phyloP scores from a whole-genome alignment of 1,284 basidiomycete genomes.

The Inonotus obliquus region DNA sequence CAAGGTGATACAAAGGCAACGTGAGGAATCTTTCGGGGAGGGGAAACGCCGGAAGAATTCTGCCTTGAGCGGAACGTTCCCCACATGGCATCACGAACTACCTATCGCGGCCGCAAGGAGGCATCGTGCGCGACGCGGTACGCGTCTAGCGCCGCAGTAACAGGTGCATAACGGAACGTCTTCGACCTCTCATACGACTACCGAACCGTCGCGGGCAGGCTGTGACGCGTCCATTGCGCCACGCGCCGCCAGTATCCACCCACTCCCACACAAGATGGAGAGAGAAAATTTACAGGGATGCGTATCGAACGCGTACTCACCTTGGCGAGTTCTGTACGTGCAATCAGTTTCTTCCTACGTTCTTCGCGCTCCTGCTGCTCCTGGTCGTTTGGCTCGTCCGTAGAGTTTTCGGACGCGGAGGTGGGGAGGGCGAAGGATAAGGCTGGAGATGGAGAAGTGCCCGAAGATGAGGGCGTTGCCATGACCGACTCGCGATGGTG shows the following conservation, averaged over 20 bases:
- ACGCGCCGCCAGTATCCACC: conserved; percentile 7
- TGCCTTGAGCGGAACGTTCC: background rate
- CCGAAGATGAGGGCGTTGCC: conserved; percentile 72
- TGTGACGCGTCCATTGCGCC: conserved; percentile 14
- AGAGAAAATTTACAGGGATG: conserved; percentile 23
- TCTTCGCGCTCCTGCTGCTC: conserved; percentile 48
- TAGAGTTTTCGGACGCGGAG: conserved; percentile 33
- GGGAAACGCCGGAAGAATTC: background rate
- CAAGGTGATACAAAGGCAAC: background rate
- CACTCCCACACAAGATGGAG: conserved; percentile 41
- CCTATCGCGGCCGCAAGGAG: conserved; percentile 13
- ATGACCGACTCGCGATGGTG: conserved; percentile 30
- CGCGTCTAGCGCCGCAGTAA: background rate
- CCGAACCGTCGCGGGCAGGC: background rate
- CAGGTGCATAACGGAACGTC: background rate
- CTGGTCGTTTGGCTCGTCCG: conserved; percentile 30
- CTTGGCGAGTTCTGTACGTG: conserved; percentile 69
- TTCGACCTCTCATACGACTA: background rate
- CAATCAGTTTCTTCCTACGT: conserved; percentile 65
- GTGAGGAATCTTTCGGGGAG: background rate
- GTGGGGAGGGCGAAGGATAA: conserved; percentile 50
- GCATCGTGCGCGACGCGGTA: background rate
- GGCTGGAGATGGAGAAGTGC: conserved; percentile 72
- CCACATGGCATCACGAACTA: background rate
- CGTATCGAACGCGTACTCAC: conserved; percentile 41